Conservation (phyloP, 1,284 basidiomycete species). For the Kwoniella shivajii region DNA sequence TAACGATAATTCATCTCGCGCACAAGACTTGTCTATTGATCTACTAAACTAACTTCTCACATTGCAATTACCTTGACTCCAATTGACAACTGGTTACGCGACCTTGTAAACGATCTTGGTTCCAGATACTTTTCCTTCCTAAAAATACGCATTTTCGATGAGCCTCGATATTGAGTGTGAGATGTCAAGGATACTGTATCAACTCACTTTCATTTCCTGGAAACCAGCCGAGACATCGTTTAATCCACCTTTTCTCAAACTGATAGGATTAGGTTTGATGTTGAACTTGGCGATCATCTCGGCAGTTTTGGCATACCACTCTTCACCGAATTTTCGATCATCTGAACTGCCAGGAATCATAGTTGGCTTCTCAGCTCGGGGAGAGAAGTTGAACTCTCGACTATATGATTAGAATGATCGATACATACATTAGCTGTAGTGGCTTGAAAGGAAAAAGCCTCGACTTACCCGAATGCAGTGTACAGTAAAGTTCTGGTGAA, state of each 20-base stretch:
- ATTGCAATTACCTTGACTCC: too few species aligned
- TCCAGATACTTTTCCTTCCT: slow-evolving; percentile 27
- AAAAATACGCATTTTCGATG: too few species aligned
- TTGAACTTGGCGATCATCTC: slow-evolving; percentile 25
- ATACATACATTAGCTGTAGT: too few species aligned
- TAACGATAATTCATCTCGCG: too few species aligned
- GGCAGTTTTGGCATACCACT: slow-evolving; percentile 27
- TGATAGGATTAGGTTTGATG: slow-evolving; percentile 38
- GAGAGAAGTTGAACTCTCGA: slow-evolving; percentile 37
- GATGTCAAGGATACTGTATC: neutral
- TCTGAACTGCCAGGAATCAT: slow-evolving; percentile 24
- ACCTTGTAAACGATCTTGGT: slow-evolving; percentile 30
- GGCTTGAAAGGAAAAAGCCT: too few species aligned
- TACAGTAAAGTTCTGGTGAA: slow-evolving; percentile 40
- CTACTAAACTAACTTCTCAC: too few species aligned
- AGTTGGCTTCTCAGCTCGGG: slow-evolving; percentile 17
- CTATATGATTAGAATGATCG: neutral
- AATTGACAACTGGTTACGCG: neutral
- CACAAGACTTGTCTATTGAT: too few species aligned
- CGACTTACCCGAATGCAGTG: slow-evolving; percentile 35
- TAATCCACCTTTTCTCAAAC: slow-evolving; percentile 26
- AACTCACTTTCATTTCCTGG: slow-evolving; percentile 31
- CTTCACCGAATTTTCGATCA: slow-evolving; percentile 30
- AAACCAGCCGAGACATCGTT: slow-evolving; percentile 34
- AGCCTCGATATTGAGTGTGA: neutral